Conservation (phyloP, 768 basidiomycete genomes). For the Tricholomella constricta region DNA sequence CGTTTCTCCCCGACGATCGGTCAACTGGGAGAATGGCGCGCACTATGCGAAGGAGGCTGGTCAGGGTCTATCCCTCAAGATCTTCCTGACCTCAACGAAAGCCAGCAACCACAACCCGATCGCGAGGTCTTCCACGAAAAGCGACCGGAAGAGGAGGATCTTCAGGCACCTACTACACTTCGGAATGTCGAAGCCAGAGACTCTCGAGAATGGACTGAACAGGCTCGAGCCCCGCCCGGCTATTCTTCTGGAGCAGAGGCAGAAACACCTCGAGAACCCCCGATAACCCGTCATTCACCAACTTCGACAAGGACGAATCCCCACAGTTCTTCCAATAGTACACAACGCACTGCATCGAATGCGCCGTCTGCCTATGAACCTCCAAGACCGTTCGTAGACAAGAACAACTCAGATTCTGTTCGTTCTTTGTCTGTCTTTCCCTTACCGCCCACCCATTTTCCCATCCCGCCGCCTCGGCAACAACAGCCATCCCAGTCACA, state of each 20-base stretch:
- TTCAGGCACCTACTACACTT: constrained; percentile 2
- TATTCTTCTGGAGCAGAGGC: constrained; percentile 12
- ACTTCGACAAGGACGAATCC: neutral
- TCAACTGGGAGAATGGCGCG: constrained; percentile 69
- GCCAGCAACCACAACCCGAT: constrained; percentile 6
- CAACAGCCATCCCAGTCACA: constrained; percentile 27
- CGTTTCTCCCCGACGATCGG: constrained; percentile 68
- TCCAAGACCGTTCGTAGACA: constrained; percentile 38
- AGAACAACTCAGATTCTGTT: constrained; percentile 51
- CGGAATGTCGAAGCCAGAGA: constrained; percentile 5
- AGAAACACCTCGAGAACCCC: constrained; percentile 5
- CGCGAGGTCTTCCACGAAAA: neutral
- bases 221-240: neutral
- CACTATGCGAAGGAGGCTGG: constrained; percentile 80
- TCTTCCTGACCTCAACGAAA: constrained; percentile 35
- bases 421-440: constrained; percentile 76
- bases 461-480: constrained; percentile 50
- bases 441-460: constrained; percentile 70
- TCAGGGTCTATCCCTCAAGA: constrained; percentile 49
- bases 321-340: neutral
- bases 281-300: neutral
- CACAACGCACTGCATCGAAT: neutral
- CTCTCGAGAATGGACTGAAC: neutral
- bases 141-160: constrained; percentile 2
- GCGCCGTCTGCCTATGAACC: constrained; percentile 38